Conservation (phyloP, 805 yeast genomes). For the Candida patagonica region DNA sequence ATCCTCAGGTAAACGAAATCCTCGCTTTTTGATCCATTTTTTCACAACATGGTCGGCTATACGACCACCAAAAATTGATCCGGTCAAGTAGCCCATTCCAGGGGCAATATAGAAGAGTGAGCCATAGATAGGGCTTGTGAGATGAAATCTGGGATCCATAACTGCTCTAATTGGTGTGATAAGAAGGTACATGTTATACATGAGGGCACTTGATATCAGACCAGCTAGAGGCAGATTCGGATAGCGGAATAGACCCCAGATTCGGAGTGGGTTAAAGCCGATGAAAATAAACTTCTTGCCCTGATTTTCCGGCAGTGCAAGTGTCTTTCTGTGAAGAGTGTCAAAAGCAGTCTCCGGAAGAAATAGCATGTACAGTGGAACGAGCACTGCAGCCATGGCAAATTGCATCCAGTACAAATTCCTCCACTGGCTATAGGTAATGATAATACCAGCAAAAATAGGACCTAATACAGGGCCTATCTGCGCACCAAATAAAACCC, state of each 20-base stretch:
- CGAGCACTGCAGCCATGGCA: conserved; percentile 33
- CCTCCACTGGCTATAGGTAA: conserved; percentile 45
- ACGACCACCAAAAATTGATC: conserved; percentile 44
- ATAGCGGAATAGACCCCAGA: conserved; percentile 34
- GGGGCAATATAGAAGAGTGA: conserved; percentile 49
- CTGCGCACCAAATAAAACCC: conserved; percentile 42
- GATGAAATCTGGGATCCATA: conserved; percentile 45
- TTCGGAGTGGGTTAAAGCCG: conserved; percentile 38
- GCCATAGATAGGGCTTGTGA: conserved; percentile 40
- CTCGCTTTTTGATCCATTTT: conserved; percentile 34
- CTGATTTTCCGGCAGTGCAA: conserved; percentile 7
- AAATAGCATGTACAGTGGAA: conserved; percentile 31
- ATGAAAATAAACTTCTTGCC: conserved; percentile 34
- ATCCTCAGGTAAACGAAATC: conserved; percentile 44
- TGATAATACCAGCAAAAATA: conserved; percentile 43
- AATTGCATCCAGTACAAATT: conserved; percentile 43
- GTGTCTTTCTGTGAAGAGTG: conserved; percentile 6
- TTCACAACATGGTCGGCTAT: conserved; percentile 43
- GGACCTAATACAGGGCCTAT: conserved; percentile 48
- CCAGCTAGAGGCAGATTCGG: conserved; percentile 26
- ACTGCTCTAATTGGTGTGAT: conserved; percentile 49
- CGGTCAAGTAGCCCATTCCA: conserved; percentile 43
- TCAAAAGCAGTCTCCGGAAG: conserved; percentile 34
- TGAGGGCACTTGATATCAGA: conserved; percentile 32
- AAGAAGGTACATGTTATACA: conserved; percentile 43